phyloP scores from a whole-genome alignment of 257 asterid genomes.

The Anisodus tanguticus region DNA sequence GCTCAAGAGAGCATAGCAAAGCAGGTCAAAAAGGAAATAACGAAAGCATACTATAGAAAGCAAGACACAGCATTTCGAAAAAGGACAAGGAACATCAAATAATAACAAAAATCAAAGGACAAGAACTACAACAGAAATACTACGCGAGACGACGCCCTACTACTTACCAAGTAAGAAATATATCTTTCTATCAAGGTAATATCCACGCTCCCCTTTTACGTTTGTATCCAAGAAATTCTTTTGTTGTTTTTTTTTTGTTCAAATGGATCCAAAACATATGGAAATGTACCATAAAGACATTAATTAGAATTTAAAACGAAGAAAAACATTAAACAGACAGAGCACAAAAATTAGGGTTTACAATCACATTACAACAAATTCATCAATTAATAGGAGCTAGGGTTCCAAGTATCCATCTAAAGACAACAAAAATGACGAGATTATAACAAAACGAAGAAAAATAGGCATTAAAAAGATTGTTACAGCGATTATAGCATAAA shows the following conservation, averaged over 20 bases:
- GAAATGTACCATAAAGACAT: background rate
- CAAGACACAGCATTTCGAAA: too few species aligned
- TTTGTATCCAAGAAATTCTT: background rate
- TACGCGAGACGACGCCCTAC: too few species aligned
- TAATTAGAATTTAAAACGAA: background rate
- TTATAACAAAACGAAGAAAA: too few species aligned
- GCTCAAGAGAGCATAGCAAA: too few species aligned
- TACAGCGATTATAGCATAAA: background rate
- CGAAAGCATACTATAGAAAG: too few species aligned
- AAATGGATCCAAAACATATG: background rate
- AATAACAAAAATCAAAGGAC: too few species aligned
- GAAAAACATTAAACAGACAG: background rate
- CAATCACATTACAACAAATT: background rate
- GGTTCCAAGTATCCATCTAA: background rate
- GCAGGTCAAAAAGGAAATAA: too few species aligned
- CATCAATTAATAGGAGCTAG: background rate
- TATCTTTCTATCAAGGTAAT: background rate
- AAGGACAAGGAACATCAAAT: too few species aligned
- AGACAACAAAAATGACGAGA: background rate
- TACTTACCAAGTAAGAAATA: background rate
- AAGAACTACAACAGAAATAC: too few species aligned
- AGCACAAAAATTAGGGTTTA: background rate
- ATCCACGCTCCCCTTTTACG: background rate
- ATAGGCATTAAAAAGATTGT: too few species aligned
- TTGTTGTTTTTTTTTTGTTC: background rate